phyloP scores from a whole-genome alignment of 192 early-diverging fungal genomes.

The Coemansia sp. region DNA sequence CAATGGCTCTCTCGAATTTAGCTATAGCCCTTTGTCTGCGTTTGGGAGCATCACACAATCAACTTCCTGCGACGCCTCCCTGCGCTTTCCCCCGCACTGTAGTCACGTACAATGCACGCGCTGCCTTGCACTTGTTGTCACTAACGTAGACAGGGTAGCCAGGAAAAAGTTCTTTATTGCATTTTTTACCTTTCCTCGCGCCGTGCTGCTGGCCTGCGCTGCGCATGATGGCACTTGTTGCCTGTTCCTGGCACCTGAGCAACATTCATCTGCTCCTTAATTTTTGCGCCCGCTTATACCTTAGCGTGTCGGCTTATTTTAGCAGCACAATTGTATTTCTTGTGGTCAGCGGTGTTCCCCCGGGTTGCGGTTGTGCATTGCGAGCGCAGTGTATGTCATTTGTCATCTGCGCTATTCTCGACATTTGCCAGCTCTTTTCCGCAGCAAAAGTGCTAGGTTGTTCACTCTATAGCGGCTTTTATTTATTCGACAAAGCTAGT shows the following conservation, averaged over 20 bases:
- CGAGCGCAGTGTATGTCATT: not conserved
- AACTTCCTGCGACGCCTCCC: conserved; percentile 4
- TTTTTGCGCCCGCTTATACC: not conserved
- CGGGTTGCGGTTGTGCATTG: conserved; percentile 2
- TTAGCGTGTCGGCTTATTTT: conserved; percentile 1
- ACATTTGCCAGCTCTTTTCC: not conserved
- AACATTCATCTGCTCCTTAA: not conserved
- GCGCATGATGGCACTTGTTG: not conserved
- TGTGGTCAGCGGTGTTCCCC: conserved; percentile 3
- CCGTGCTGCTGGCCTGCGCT: not conserved
- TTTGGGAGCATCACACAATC: conserved; percentile 1
- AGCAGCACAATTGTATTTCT: conserved; percentile 1
- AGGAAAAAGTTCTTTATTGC: not conserved
- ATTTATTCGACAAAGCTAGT: not conserved
- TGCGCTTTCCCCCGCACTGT: conserved; percentile 11
- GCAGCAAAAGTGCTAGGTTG: not conserved
- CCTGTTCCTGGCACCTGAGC: conserved; percentile 2
- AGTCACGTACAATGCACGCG: conserved; percentile 14
- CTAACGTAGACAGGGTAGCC: conserved; percentile 11
- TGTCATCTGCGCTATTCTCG: not conserved
- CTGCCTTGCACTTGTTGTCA: not conserved
- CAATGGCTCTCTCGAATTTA: conserved; percentile 4
- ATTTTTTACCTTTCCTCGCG: not conserved
- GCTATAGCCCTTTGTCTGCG: not conserved
- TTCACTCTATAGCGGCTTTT: not conserved